Evolutionary conservation across 2,329 filamentous ascomycete species (phyloP).

Genomic region (Colletotrichum siamense): DNA sequence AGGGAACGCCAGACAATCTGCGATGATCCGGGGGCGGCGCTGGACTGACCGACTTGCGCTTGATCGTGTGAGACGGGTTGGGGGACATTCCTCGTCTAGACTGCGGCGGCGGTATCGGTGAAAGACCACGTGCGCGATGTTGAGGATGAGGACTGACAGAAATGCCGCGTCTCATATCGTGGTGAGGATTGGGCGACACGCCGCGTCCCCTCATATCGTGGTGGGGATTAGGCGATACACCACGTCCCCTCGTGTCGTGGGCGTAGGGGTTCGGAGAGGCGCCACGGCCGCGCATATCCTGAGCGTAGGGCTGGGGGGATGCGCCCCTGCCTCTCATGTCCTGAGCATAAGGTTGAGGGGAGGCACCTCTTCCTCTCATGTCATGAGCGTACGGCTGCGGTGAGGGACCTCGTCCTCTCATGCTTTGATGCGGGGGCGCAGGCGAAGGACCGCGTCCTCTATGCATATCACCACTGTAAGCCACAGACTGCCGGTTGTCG

Average conservation of each 20-base stretch:
- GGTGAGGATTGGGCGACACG: slow-evolving; percentile 25
- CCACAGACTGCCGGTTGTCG: slow-evolving; percentile 44
- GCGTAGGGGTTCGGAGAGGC: background rate
- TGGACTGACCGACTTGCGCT: slow-evolving; percentile 78
- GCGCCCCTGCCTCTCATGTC: slow-evolving; percentile 41
- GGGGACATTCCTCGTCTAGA: slow-evolving; percentile 48
- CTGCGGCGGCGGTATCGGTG: slow-evolving; percentile 34
- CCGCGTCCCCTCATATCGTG: slow-evolving; percentile 50
- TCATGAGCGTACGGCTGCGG: slow-evolving; percentile 38
- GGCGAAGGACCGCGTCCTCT: slow-evolving; percentile 43
- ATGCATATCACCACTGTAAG: slow-evolving; percentile 38
- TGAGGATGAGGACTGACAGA: slow-evolving; percentile 50
- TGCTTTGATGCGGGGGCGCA: slow-evolving; percentile 48
- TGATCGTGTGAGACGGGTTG: slow-evolving; percentile 58
- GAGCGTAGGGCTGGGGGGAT: slow-evolving; percentile 44
- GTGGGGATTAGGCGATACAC: slow-evolving; percentile 35
- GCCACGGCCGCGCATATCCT: background rate
- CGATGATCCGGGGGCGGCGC: slow-evolving; percentile 61
- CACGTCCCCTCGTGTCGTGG: background rate
- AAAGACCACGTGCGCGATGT: slow-evolving; percentile 45
- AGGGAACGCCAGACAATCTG: slow-evolving; percentile 68
- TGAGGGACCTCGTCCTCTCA: slow-evolving; percentile 2
- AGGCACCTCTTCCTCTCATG: background rate
- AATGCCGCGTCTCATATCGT: slow-evolving; percentile 34
- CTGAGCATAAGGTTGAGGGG: background rate